These are phyloP conservation scores for Penicillium subrubescens DNA, from an alignment of 495 filamentous ascomycete genomes.

Conservation along the genomic window DNA sequence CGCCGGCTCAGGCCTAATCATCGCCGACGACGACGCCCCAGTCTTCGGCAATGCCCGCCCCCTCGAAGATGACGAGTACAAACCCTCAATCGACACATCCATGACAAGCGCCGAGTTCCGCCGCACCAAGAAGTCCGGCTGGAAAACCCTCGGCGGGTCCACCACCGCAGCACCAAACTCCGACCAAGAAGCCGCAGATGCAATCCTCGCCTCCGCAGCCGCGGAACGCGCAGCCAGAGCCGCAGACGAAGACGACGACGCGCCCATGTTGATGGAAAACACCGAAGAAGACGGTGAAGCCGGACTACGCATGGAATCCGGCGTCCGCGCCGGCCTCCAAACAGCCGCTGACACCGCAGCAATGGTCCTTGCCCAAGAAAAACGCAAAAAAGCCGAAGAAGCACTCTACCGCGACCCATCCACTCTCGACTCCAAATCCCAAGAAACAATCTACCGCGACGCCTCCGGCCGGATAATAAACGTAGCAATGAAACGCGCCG, in stretches of 20 bases:
- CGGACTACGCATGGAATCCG: slow-evolving; percentile 70
- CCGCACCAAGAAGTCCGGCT: slow-evolving; percentile 72
- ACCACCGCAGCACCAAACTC: slow-evolving; percentile 41
- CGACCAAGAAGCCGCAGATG: slow-evolving; percentile 73
- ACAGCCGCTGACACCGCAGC: slow-evolving; percentile 73
- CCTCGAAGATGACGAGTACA: slow-evolving; percentile 48
- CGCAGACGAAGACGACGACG: slow-evolving; percentile 51
- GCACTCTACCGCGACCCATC: slow-evolving; percentile 42
- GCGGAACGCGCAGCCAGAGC: slow-evolving; percentile 56
- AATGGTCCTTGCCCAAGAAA: slow-evolving; percentile 75
- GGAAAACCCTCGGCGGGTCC: slow-evolving; percentile 66
- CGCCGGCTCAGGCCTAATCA: slow-evolving; percentile 68
- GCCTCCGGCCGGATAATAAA: slow-evolving; percentile 91
- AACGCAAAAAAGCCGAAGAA: slow-evolving; percentile 44
- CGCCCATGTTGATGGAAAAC: slow-evolving; percentile 38
- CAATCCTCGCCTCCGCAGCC: slow-evolving; percentile 75
- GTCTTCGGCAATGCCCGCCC: slow-evolving; percentile 59
- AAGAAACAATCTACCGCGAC: slow-evolving; percentile 91
- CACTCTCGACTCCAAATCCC: slow-evolving; percentile 41
- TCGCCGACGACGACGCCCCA: slow-evolving; percentile 86
- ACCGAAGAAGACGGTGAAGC: slow-evolving; percentile 22
- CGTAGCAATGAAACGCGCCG: slow-evolving; percentile 83
- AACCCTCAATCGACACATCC: slow-evolving; percentile 51
- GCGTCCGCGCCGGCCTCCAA: slow-evolving; percentile 84
- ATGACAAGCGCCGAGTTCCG: slow-evolving; percentile 68